Percentiles rank a stretch among this genome's conserved stretches.
Evolutionary conservation across 495 filamentous ascomycete species (phyloP).

Genomic region (Oidiodendron maius): DNA sequence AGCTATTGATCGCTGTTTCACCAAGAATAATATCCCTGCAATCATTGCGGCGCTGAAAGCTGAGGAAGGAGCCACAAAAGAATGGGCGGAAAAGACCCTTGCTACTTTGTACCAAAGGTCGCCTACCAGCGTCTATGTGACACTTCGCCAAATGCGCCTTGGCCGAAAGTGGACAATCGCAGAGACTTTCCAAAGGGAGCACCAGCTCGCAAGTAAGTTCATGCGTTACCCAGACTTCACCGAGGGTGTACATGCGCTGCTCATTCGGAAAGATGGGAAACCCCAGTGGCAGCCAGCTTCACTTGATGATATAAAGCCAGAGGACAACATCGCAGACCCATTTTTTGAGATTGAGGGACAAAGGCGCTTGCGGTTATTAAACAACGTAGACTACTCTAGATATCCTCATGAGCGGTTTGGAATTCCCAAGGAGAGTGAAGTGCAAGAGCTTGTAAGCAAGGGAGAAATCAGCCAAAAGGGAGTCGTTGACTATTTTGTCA

Average conservation of each 20-base stretch:
- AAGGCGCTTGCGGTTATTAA: conserved; percentile 44
- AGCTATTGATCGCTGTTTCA: conserved; percentile 83
- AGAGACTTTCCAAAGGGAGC: conserved; percentile 77
- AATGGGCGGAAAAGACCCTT: conserved; percentile 73
- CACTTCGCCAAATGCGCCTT: conserved; percentile 71
- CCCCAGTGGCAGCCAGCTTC: conserved; percentile 63
- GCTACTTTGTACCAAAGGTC: conserved; percentile 65
- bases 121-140: conserved; percentile 77
- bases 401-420: conserved; percentile 62
- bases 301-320: conserved; percentile 50
- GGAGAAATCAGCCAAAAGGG: conserved; percentile 30
- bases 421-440: conserved; percentile 70
- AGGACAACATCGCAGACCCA: conserved; percentile 47
- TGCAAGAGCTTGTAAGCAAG: conserved; percentile 47
- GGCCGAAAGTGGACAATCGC: conserved; percentile 70
- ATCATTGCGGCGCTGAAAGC: conserved; percentile 62
- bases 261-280: conserved; percentile 53
- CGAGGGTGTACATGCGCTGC: conserved; percentile 71
- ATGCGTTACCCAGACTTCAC: conserved; percentile 85
- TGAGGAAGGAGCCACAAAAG: conserved; percentile 35
- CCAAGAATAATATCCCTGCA: conserved; percentile 55
- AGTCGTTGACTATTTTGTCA: conserved; percentile 44
- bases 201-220: conserved; percentile 72
- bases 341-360: conserved; percentile 49
- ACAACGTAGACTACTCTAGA: conserved; percentile 43